Percentiles rank a stretch among this genome's conserved stretches.
Conservation (phyloP, 2,329 filamentous ascomycete genomes). For the Stromatinia cepivora region DNA sequence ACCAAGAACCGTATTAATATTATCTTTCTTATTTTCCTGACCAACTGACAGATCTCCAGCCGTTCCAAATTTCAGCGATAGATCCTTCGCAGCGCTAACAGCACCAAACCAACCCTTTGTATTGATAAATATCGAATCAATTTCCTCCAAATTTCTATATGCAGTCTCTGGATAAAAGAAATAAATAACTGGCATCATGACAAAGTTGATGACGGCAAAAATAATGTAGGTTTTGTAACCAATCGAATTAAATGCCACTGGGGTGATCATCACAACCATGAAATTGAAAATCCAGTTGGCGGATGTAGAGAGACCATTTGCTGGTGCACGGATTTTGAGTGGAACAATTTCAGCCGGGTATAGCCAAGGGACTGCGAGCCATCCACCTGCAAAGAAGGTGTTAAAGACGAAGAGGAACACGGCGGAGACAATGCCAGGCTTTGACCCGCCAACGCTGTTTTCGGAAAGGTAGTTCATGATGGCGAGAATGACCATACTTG, state of each 20-base stretch:
- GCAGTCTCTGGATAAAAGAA: conserved; percentile 54
- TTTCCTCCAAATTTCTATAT: conserved; percentile 18
- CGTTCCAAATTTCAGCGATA: conserved; percentile 8
- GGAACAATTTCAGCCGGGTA: conserved; percentile 59
- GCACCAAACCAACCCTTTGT: conserved; percentile 1
- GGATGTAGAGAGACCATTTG: conserved; percentile 53
- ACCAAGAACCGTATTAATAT: background rate
- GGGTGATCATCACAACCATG: conserved; percentile 39
- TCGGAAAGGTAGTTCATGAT: conserved; percentile 46
- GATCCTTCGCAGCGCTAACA: conserved; percentile 8
- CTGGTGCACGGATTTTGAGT: conserved; percentile 53
- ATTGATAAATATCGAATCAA: conserved; percentile 14
- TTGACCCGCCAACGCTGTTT: conserved; percentile 27
- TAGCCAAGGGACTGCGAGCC: conserved; percentile 47
- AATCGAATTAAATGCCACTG: conserved; percentile 50
- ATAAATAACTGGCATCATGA: conserved; percentile 46
- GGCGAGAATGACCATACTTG: conserved; percentile 55
- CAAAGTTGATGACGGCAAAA: conserved; percentile 50
- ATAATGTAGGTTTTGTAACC: conserved; percentile 59
- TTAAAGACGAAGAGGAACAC: conserved; percentile 52
- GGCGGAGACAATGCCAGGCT: conserved; percentile 31
- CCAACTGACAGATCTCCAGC: conserved; percentile 18
- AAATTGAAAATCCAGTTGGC: conserved; percentile 56
- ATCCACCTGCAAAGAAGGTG: conserved; percentile 54
- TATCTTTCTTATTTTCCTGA: background rate